Evolutionary conservation across 2,329 filamentous ascomycete species (phyloP).

Genomic region (Epichloe sp.): DNA sequence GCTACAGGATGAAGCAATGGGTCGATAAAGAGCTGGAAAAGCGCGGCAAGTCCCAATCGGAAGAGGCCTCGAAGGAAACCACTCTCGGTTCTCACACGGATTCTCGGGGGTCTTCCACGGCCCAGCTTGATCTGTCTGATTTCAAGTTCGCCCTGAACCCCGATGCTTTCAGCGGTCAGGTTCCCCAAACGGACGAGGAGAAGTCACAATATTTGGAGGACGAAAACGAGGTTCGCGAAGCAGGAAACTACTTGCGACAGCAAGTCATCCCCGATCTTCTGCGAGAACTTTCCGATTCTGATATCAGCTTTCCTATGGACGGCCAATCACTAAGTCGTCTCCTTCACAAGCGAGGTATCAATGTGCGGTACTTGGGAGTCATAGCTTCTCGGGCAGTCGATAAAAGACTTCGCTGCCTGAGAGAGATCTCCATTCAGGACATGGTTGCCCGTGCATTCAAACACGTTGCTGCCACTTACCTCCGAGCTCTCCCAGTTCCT

Average conservation of each 20-base stretch:
- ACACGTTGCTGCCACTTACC: constrained; percentile 68
- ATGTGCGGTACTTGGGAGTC: constrained; percentile 87
- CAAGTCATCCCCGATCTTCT: constrained; percentile 76
- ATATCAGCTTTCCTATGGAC: constrained; percentile 97
- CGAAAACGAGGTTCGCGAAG: constrained; percentile 76
- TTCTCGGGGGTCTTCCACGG: constrained; percentile 21
- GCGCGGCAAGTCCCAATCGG: constrained; percentile 28
- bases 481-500: constrained; percentile 66
- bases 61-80: constrained; percentile 23
- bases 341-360: constrained; percentile 94
- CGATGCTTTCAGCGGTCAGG: constrained; percentile 87
- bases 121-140: constrained; percentile 71
- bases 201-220: constrained; percentile 72
- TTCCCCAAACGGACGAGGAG: constrained; percentile 80
- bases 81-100: constrained; percentile 24
- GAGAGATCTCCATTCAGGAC: constrained; percentile 69
- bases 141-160: constrained; percentile 88
- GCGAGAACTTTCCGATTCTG: constrained; percentile 77
- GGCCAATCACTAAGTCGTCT: constrained; percentile 80
- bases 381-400: constrained; percentile 59
- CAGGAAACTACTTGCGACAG: constrained; percentile 63
- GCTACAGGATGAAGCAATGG: constrained; percentile 79
- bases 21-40: constrained; percentile 65
- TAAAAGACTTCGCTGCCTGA: constrained; percentile 62
- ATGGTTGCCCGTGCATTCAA: constrained; percentile 96